Evolutionary conservation across 2,329 filamentous ascomycete species (phyloP), one percentile per base, ranked within the genome.

Genomic region (Parasarocladium wereldwijsianum): DNA sequence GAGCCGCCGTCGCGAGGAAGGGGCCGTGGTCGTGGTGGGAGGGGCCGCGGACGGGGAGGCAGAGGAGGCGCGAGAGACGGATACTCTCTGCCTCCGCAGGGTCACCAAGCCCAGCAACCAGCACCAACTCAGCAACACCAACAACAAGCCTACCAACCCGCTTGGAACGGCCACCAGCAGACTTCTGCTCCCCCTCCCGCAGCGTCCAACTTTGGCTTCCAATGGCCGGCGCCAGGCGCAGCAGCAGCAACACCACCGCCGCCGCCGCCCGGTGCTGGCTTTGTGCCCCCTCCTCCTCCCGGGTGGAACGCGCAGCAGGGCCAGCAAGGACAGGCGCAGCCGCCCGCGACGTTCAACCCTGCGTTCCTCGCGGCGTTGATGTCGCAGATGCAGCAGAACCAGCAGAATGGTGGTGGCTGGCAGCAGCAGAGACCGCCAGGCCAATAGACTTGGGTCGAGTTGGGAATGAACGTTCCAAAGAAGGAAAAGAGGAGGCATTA

Each of bases 331-430:
- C 27, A 29, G 13, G 7, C 27, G 5, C 21, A 30, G 11, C 28
- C 19, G 9, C n/a, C n/a, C n/a, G n/a, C n/a, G n/a, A 21, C 62
- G 8, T 67, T 67, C 39, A 74, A 72, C 38, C 70, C 70, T 4
- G 60, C 64, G 2, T 65, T 76, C 43, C 57, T 75, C 34, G 60
- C 64, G 23, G 60, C 57, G 4, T 36, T 64, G 20, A 57, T 64
- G 49, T 53, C 45, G 22, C 59, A 62, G 34, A 55, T 58, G 45
- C 55, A 57, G 37, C 43, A 44, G 27, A 47, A 52, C 26, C 43
- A 44, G 26, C 31, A 34, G 18, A 14, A 14, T 7, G 28, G 28
- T 24, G 28, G 28, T 14, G 43, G 45, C 1, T 45, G 33, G 21
- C 37, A 51, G 36, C 42, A 44, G 15, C 40, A 37, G 18, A 50